Evolutionary conservation across 176 grass and related monocot genomes (phyloP).

Genomic region (Aegilops bicornis): DNA sequence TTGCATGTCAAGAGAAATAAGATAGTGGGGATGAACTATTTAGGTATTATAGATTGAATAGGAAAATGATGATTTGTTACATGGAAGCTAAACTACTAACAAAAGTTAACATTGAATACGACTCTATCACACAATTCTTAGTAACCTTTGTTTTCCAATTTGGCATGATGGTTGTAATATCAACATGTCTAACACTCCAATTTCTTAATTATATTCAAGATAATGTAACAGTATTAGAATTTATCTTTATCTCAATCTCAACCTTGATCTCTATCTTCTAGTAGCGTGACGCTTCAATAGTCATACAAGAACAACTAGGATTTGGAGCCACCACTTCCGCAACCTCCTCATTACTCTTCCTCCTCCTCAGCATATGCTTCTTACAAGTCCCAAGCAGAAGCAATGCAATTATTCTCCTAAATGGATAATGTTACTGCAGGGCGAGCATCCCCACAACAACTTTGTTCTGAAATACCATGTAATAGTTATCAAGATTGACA

Average conservation of each 20-base stretch:
- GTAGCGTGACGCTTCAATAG: conserved; percentile 39
- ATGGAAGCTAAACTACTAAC: too few species aligned
- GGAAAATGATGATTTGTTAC: too few species aligned
- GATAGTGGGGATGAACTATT: too few species aligned
- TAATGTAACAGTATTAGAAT: background rate
- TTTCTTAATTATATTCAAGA: conserved; percentile 5
- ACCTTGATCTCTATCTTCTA: conserved; percentile 38
- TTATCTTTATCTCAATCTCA: conserved; percentile 31
- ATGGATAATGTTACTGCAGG: conserved; percentile 46
- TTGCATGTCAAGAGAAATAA: too few species aligned
- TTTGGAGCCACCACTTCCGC: too few species aligned
- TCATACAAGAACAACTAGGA: too few species aligned
- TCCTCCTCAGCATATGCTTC: conserved; percentile 77
- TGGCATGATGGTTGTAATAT: background rate
- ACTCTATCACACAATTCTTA: too few species aligned
- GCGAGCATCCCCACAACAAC: conserved; percentile 44
- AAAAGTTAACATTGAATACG: too few species aligned
- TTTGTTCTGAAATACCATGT: conserved; percentile 52
- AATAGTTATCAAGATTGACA: background rate
- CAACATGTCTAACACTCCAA: background rate
- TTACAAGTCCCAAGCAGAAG: conserved; percentile 72
- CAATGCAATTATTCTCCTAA: conserved; percentile 45
- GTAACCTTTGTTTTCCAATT: background rate
- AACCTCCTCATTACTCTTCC: too few species aligned
- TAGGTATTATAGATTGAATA: too few species aligned